Evolutionary conservation across 2,329 filamentous ascomycete species (phyloP), one percentile per base, ranked within the genome.

Genomic region (Colletotrichum gigasporum): DNA sequence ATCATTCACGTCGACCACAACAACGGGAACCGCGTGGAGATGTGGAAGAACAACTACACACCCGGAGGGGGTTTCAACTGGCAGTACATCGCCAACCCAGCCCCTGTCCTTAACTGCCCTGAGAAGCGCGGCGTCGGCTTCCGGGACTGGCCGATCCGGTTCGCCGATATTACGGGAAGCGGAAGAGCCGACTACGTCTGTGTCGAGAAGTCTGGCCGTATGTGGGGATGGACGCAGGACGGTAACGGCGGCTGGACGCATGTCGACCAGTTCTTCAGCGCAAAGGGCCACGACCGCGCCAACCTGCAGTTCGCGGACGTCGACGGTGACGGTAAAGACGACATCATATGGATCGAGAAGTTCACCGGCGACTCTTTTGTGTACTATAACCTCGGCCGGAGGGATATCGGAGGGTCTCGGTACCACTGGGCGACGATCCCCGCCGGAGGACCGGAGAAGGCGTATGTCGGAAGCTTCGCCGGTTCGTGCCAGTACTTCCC

Each of bases 231-330:
- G 26, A 41, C 72, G 9, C 68, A 77, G 45, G 65, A 70, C 22
- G 54, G 54, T 1, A 35, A 64, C 35, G 64, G 60, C 9, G 16
- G 18, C 53, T 70, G 53, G 45, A 66, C 48, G 37, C 26, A 67
- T 57, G 67, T 70, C 11, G 69, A 57, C 22, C 73, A 76, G 69
- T 65, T 76, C 60, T 76, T 75, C 63, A 67, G 67, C 52, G 55
- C 69, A 9, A 69, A 72, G 37, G 65, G 52, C 20, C 69, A 67
- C 10, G 77, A 79, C 50, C 73, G 77, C 0, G 76, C 77, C 6
- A 76, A 79, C 62, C 53, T 77, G 6, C 72, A 72, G 6, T 81
- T 70, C 37, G 75, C 73, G 5, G 79, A 81, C 66, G 73, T 80
- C 16, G 75, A 80, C 52, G 76, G 77, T 11, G 75, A 78, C 44